Base-by-base conservation (phyloP, 2,329 filamentous ascomycete genomes). In the Mycosphaerella arachidis region DNA sequence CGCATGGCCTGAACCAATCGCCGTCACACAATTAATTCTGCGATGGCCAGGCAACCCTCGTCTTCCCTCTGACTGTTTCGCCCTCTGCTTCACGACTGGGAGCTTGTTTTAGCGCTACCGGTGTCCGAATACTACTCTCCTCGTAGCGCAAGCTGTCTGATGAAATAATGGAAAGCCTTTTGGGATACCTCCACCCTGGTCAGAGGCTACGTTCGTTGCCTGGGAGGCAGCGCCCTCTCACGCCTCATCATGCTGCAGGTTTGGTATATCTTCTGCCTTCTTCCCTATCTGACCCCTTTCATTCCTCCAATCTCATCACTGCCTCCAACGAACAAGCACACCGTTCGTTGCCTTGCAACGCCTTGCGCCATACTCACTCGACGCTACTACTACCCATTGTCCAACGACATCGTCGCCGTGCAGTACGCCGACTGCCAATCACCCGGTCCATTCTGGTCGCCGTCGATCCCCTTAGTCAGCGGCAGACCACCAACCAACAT, bases 381-480 rank as follows among this genome's bases (percentile, higher is more conserved):
- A 48, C 54, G 27, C 45, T 56, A 48, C 43, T 24, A 20, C 24
- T 43, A 24, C 31, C 33, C 35, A 29, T 55, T 55, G 40, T 33
- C 30, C 54, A 48, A 56, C 45, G 9, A 27, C 46, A 50, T 31
- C 56, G 40, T 58, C 51, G 56, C 54, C 27, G 51, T 55, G 50
- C 35, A 58, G 20, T 37, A 48, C 48, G 6, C 35, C 48, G 37
- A 50, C 51, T 12, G 13, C 18, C 37, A 20, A 27, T 45, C 30
- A 53, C 56, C 33, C 18, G 48, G 24, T 37, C 31, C 33, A 20
- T 16, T 40, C 31, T 43, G 31, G 30, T 54, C 55, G 58, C 48
- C 43, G 46, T 54, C 59, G 55, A 58, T 61, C 55, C 30, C 45
- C 48, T 57, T 59, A 57, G 57, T 58, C 59, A 61, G 46, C 62